phyloP scores from a whole-genome alignment of 129 eudicot genomes.

The Apium graveolens region DNA sequence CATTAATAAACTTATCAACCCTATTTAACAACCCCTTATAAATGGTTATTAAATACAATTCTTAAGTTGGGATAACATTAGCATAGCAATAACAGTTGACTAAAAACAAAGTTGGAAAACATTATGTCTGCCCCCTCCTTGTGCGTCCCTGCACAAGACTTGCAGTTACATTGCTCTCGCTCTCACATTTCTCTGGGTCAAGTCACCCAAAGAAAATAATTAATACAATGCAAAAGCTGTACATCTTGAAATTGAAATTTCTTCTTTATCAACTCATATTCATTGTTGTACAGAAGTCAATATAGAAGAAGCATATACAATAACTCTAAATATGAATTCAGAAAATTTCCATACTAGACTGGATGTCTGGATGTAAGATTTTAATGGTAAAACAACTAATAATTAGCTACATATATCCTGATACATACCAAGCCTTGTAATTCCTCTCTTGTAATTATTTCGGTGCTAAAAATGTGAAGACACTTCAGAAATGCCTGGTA shows the following conservation, averaged over 20 bases:
- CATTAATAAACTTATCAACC: not conserved
- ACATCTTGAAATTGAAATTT: not conserved
- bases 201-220: not conserved
- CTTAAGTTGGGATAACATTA: not conserved
- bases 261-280: not conserved
- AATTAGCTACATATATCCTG: not conserved
- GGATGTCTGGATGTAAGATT: not conserved
- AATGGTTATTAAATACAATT: not conserved
- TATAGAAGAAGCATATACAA: not conserved
- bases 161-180: not conserved
- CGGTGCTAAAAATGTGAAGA: slow-evolving; percentile 93
- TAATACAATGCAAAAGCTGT: not conserved
- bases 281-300: not conserved
- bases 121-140: not conserved
- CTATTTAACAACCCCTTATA: not conserved
- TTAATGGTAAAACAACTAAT: not conserved
- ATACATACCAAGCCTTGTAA: slow-evolving; percentile 75
- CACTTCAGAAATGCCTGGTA: slow-evolving; percentile 96
- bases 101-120: not conserved
- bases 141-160: not conserved
- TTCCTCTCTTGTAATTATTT: slow-evolving; percentile 84
- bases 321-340: not conserved
- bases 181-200: not conserved
- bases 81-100: not conserved
- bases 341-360: not conserved